These are phyloP conservation scores for Hypocreales sp. DNA, from an alignment of 2,329 filamentous ascomycete genomes.

Conservation along the genomic window DNA sequence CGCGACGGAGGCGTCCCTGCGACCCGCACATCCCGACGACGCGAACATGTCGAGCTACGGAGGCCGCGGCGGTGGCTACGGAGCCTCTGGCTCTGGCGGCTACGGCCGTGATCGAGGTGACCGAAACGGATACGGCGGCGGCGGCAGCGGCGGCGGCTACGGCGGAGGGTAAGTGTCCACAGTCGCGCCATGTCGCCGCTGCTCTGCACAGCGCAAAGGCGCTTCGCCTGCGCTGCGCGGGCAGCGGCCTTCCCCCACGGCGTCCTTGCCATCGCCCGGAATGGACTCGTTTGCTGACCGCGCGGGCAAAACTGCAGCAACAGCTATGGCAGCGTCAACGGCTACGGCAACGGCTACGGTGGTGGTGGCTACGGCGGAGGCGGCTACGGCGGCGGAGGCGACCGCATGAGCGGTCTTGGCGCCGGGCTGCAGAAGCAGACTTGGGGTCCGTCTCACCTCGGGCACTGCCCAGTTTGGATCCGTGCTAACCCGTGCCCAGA, in stretches of 20 bases:
- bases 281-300: too few species aligned
- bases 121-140: conserved; percentile 20
- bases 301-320: conserved; percentile 16
- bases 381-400: conserved; percentile 54
- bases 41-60: conserved; percentile 31
- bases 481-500: conserved; percentile 36
- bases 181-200: too few species aligned
- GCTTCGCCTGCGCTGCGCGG: too few species aligned
- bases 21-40: conserved; percentile 1
- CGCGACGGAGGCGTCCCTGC: conserved; percentile 1
- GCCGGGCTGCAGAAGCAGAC: conserved; percentile 73
- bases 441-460: conserved; percentile 53
- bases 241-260: too few species aligned
- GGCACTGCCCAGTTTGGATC: background rate
- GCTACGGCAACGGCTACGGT: conserved; percentile 21
- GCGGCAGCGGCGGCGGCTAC: conserved; percentile 13
- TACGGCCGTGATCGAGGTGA: conserved; percentile 31
- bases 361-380: conserved; percentile 18
- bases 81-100: conserved; percentile 13
- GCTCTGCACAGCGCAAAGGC: too few species aligned
- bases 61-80: conserved; percentile 16
- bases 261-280: background rate
- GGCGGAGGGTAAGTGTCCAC: conserved; percentile 23
- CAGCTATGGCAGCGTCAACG: conserved; percentile 17
- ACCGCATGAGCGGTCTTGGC: conserved; percentile 88